These are phyloP conservation scores for Monilinia laxa DNA, from an alignment of 2,329 filamentous ascomycete genomes.

Conservation along the genomic window DNA sequence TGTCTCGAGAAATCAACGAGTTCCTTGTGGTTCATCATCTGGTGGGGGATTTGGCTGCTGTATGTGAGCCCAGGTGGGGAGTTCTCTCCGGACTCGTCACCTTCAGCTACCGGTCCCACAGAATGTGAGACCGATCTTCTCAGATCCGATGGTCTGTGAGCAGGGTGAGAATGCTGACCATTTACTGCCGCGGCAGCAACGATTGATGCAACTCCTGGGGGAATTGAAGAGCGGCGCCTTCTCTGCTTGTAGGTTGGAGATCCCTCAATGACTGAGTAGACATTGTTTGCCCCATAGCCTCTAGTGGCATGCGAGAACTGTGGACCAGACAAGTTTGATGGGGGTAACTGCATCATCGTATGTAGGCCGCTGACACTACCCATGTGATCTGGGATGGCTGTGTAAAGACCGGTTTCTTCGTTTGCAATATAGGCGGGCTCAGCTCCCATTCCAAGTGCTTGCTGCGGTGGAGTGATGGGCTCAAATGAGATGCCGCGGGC, in stretches of 20 bases:
- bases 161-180: constrained; percentile 50
- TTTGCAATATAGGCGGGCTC: constrained; percentile 98
- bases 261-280: constrained; percentile 95
- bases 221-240: constrained; percentile 87
- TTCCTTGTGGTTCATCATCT: constrained; percentile 72
- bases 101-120: constrained; percentile 76
- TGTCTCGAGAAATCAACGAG: constrained; percentile 82
- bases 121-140: constrained; percentile 88
- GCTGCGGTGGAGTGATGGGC: constrained; percentile 92
- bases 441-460: constrained; percentile 73
- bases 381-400: constrained; percentile 86
- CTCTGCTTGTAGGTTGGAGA: constrained; percentile 99
- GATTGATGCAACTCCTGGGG: constrained; percentile 69
- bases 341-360: constrained; percentile 86
- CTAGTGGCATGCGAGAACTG: constrained; percentile 73
- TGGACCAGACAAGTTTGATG: constrained; percentile 76
- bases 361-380: constrained; percentile 71
- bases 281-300: constrained; percentile 69
- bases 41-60: constrained; percentile 65
- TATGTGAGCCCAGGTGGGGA: constrained; percentile 76
- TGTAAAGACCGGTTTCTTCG: constrained; percentile 95
- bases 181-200: constrained; percentile 59
- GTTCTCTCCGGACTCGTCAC: constrained; percentile 74
- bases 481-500: constrained; percentile 94
- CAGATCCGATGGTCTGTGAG: constrained; percentile 83